Conservation (phyloP, 2,329 filamentous ascomycete species). For the Aspergillus ibericus region DNA sequence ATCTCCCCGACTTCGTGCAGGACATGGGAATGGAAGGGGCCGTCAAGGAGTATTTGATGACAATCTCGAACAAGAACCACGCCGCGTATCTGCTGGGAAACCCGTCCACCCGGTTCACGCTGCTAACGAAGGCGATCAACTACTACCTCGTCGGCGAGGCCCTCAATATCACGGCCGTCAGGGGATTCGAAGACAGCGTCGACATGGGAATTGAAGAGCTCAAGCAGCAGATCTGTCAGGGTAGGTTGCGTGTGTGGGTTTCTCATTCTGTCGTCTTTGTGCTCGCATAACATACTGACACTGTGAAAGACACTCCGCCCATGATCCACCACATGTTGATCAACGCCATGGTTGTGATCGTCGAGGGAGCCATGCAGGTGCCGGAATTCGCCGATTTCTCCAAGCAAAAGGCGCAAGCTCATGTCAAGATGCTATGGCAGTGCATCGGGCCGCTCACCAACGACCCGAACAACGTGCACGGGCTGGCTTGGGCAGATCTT, state of each 20-base stretch:
- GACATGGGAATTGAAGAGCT: constrained; percentile 25
- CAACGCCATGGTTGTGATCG: constrained; percentile 20
- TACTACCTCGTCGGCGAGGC: constrained; percentile 25
- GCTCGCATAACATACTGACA: neutral
- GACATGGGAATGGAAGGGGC: constrained; percentile 17
- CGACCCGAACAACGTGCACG: constrained; percentile 7
- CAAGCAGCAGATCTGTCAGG: constrained; percentile 12
- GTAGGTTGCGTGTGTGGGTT: constrained; percentile 14
- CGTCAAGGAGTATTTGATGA: constrained; percentile 24
- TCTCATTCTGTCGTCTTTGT: neutral
- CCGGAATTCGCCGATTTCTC: constrained; percentile 27
- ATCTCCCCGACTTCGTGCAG: constrained; percentile 14
- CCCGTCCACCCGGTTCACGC: constrained; percentile 20
- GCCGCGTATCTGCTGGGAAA: constrained; percentile 25
- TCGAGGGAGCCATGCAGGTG: constrained; percentile 19
- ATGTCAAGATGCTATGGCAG: constrained; percentile 22
- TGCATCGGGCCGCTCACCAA: constrained; percentile 25
- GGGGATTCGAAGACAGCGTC: constrained; percentile 23
- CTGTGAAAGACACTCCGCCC: constrained; percentile 18
- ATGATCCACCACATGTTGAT: constrained; percentile 22
- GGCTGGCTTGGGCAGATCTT: constrained; percentile 22
- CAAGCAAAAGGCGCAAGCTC: constrained; percentile 18
- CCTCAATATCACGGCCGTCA: constrained; percentile 24
- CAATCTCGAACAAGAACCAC: constrained; percentile 11
- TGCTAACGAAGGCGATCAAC: constrained; percentile 32